Evolutionary conservation across 768 basidiomycete species (phyloP), one percentile per base, ranked within the genome.

Genomic region (Amanita subjunquillea): DNA sequence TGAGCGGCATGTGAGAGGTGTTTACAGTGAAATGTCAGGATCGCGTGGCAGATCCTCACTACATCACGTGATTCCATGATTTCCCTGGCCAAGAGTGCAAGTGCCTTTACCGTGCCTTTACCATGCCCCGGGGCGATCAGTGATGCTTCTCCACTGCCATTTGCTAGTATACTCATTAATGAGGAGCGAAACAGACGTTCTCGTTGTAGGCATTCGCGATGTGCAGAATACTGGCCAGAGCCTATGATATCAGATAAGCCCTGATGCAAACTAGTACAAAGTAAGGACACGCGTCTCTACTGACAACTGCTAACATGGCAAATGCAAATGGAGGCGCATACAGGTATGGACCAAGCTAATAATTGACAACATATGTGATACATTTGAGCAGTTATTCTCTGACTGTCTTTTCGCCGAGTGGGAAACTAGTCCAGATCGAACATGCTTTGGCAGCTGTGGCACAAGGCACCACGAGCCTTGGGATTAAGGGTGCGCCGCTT

Each of bases 401-500:
- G 57, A 99, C 96, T 12, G 95, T 96, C 62, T 99, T 99, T 82
- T 96, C 93, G 37, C 96, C 96, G 50, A 96, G 93, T 61, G 95
- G 95, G 58, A 96, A 93, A 78, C 82, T 99, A 48, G 95, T 99
- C 55, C 96, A 99, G 75, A 99, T 99, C 66, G 96, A 99, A 74
- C 96, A 99, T 72, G 96, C 96, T 43, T 76, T 99, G 56, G 96
- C 96, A 52, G 94, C 94, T 30, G 95, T 98, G 54, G 81, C 89
- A 22, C 87, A 89, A 60, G 95, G 95, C 54, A 94, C 93, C 42
- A 98, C 96, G 40, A 93, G 91, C 70, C 81, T 99, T 42, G 96
- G 96, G 51, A 97, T 99, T 68, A 98, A 98, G 78, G 96, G 96
- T 94, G 60, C 57, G 48, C 37, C 9, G n/a, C 23, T 17, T 38